These are phyloP conservation scores for Hypoxylon sp. DNA, from an alignment of 2,329 filamentous ascomycete genomes.

Conservation along the genomic window DNA sequence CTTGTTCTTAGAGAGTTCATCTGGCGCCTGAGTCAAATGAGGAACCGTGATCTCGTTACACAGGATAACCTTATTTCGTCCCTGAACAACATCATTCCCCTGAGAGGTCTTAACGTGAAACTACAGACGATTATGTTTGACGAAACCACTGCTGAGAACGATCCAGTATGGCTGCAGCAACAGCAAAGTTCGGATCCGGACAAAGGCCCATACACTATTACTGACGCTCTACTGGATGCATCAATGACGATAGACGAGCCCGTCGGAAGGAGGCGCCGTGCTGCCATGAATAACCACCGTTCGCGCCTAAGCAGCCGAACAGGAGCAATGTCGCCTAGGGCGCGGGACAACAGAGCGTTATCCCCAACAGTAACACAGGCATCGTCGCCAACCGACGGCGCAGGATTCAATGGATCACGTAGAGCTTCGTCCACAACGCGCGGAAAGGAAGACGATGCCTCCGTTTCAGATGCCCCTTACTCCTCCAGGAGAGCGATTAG, in stretches of 20 bases:
- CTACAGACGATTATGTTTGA: conserved; percentile 95
- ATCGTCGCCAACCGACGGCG: conserved; percentile 42
- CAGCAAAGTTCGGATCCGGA: conserved; percentile 47
- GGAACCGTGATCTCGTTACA: conserved; percentile 60
- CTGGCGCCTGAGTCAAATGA: conserved; percentile 81
- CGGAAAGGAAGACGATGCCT: conserved; percentile 48
- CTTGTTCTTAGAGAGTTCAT: conserved; percentile 89
- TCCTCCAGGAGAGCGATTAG: conserved; percentile 58
- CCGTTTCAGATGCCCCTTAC: conserved; percentile 53
- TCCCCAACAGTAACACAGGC: conserved; percentile 42
- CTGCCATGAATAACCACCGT: conserved; percentile 60
- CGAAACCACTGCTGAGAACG: conserved; percentile 67
- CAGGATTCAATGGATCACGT: conserved; percentile 51
- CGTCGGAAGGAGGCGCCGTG: conserved; percentile 61
- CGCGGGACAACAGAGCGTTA: conserved; percentile 45
- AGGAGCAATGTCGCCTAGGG: conserved; percentile 50
- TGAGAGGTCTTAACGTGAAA: conserved; percentile 79
- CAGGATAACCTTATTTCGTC: conserved; percentile 54
- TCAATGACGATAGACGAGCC: conserved; percentile 85
- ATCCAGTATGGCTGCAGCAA: conserved; percentile 47
- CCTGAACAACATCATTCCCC: conserved; percentile 76
- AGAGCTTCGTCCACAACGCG: conserved; percentile 48
- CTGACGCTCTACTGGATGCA: conserved; percentile 89
- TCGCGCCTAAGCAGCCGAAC: conserved; percentile 53
- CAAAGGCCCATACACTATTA: conserved; percentile 75